These are phyloP conservation scores for Tarenaya hassleriana DNA, from an alignment of 345 rosid genomes.

Conservation along the genomic window DNA sequence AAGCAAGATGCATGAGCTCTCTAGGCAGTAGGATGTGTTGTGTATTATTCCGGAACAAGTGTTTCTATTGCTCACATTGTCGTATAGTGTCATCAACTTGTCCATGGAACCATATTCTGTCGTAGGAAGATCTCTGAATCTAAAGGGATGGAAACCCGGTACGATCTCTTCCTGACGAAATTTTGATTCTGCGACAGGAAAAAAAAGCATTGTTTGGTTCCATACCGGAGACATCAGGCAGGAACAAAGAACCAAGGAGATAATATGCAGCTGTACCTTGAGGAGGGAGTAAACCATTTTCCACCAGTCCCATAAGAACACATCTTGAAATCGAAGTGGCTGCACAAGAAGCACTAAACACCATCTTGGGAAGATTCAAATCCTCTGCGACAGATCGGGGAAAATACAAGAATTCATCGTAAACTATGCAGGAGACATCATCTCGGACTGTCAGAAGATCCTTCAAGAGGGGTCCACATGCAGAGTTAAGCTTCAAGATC, in stretches of 20 bases:
- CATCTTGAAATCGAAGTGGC: slow-evolving; percentile 25
- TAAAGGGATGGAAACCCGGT: slow-evolving; percentile 16
- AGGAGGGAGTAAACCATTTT: slow-evolving; percentile 26
- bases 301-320: slow-evolving; percentile 17
- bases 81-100: slow-evolving; percentile 9
- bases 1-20: slow-evolving; percentile 15
- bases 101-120: slow-evolving; percentile 16
- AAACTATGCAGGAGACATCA: slow-evolving; percentile 36
- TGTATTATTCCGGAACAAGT: slow-evolving; percentile 25
- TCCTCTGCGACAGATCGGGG: slow-evolving; percentile 32
- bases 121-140: slow-evolving; percentile 25
- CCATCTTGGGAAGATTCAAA: slow-evolving; percentile 37
- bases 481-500: slow-evolving; percentile 27
- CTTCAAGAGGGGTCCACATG: slow-evolving; percentile 31
- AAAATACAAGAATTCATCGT: slow-evolving; percentile 42
- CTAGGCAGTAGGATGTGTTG: slow-evolving; percentile 26
- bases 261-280: slow-evolving; percentile 24
- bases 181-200: slow-evolving; percentile 2
- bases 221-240: background rate
- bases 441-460: slow-evolving; percentile 19
- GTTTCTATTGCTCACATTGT: slow-evolving; percentile 2
- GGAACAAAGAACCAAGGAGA: background rate
- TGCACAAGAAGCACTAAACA: slow-evolving; percentile 30
- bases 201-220: no score
- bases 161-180: slow-evolving; percentile 13